Evolutionary conservation across 306 rosid species (phyloP), one percentile per base, ranked within the genome.

Genomic region (Glycine latifolia): DNA sequence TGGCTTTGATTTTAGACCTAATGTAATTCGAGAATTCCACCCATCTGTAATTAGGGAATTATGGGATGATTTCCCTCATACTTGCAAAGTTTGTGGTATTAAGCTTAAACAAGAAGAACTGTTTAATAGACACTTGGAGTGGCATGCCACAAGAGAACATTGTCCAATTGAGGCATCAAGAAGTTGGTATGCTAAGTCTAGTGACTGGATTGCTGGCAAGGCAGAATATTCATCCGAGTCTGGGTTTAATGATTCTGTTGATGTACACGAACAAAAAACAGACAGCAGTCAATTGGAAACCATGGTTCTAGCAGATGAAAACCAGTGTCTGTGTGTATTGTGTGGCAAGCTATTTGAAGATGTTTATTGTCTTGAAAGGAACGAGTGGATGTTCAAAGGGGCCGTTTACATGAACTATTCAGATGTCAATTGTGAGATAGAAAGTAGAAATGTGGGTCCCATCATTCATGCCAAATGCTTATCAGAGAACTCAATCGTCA

Each of bases 261-360:
- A 89, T 53, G 74, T 60, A 66, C 73, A 73, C 67, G 85, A 62
- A 26, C 55, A 53, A 79, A 63, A 76, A 73, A 63, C 48, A 47
- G 92, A 87, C 10, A 77, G 55, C 73, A 80, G 79, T 73, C 88
- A 87, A 82, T 82, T 69, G 56, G 79, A 81, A 63, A 26, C 85
- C 2, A 86, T 83, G 91, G 91, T 94, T 87, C 84, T 75, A 39
- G 92, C 94, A 50, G 99, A 96, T 61, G 99, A 96, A 85, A 87
- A 67, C 72, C 98, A 94, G 81, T 93, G 91, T 80, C 89, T 83
- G 41, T 96, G 99, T 86, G 82, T 89, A 67, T 78, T 94, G 82
- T 96, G 99, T 79, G 97, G 99, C 8, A 91, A 91, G 73, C 80
- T 90, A 73, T 96, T 96, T 82, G 99, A 92, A 91, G 99, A 96